Evolutionary conservation across 768 basidiomycete genomes (phyloP), one percentile per base, ranked within the genome.

Genomic region (Suillus cothurnatus): DNA sequence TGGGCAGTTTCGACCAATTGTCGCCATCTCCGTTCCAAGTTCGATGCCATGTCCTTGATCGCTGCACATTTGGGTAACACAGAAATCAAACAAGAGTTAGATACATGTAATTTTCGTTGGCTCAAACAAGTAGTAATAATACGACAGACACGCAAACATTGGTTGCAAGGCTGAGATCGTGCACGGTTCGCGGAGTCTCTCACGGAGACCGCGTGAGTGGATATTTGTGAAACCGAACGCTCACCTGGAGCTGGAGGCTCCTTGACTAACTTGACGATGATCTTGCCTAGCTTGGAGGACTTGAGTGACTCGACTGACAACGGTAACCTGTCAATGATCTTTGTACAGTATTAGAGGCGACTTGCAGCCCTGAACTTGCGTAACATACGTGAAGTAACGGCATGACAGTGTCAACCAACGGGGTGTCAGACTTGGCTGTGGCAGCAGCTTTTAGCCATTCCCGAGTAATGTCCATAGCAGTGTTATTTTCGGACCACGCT

Each of bases 11-110:
- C 81, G 57, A 90, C 80, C 76, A 92, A 79, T 67, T 81, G 80
- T 64, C 91, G 87, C 93, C 93, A 94, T 81, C 88, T 88, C 72
- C 86, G 86, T 79, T 93, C 92, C 81, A 94, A 82, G 81, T 92
- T 93, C 75, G 86, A 86, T 71, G 93, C 93, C 91, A 94, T 92
- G 81, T 94, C 93, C 88, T 93, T 92, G 89, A 93, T 86, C 80
- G 93, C 93, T 94, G 83, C 77, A 77, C 75, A 69, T 69, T 69
- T 68, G 71, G 70, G 74, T 77, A 78, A 78, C 72, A 76, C 71
- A 75, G 81, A 79, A 80, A 77, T 77, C 74, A 78, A 55, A 76
- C 71, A 64, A 72, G 77, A 73, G 90, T 92, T 88, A 92, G 89
- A 91, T 89, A 89, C 84, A 87, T 80, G 71, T 71, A 53, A 67